These are phyloP conservation scores for Aspergillus amoenus DNA, from an alignment of 2,329 filamentous ascomycete genomes.

Conservation along the genomic window DNA sequence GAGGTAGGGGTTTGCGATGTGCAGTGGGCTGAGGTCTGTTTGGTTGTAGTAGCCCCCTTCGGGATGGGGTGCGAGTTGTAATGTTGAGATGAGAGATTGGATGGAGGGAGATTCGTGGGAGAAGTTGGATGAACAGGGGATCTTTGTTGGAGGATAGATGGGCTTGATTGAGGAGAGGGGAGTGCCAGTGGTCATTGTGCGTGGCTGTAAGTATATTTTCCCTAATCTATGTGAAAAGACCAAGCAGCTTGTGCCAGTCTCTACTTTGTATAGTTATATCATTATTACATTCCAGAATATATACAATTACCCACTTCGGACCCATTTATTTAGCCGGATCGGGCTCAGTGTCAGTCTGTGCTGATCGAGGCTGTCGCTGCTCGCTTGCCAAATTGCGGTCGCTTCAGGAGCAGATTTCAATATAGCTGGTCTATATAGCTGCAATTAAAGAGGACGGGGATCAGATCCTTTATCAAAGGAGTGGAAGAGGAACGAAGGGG, in stretches of 20 bases:
- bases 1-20: conserved; percentile 54
- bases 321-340: neutral
- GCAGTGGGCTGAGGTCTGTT: conserved; percentile 56
- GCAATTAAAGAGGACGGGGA: neutral
- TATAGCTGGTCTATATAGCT: neutral
- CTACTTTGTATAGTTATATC: neutral
- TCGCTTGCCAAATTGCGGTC: neutral
- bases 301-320: neutral
- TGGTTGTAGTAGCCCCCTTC: conserved; percentile 66
- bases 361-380: neutral
- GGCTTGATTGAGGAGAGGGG: neutral
- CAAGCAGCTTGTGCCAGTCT: too few species aligned
- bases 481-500: neutral
- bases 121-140: too few species aligned
- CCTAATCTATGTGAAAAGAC: too few species aligned
- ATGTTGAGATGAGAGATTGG: too few species aligned
- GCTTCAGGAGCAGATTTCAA: neutral
- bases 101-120: too few species aligned
- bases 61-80: conserved; percentile 52
- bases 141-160: neutral
- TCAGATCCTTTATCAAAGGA: neutral
- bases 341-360: neutral
- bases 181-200: neutral
- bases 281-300: neutral
- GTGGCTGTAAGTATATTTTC: too few species aligned